Evolutionary conservation across 495 filamentous ascomycete genomes (phyloP).

Genomic region (Hypoxylon fuscum): DNA sequence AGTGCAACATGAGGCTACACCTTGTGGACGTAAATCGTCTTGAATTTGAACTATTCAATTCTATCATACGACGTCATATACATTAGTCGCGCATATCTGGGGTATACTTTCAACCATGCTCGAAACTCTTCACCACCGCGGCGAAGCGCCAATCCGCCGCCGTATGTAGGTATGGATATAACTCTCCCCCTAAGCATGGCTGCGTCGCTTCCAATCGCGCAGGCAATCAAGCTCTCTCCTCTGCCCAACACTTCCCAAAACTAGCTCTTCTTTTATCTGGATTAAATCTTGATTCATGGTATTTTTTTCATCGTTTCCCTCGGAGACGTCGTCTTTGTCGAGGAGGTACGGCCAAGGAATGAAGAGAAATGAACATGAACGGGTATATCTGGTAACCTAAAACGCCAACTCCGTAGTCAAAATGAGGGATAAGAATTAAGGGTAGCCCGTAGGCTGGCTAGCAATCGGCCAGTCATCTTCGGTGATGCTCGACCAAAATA

Average conservation of each 20-base stretch:
- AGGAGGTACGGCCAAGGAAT: slow-evolving; percentile 32
- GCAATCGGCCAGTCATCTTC: slow-evolving; percentile 95
- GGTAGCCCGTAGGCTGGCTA: slow-evolving; percentile 38
- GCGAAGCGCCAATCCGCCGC: slow-evolving; percentile 18
- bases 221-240: slow-evolving; percentile 29
- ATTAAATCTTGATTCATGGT: slow-evolving; percentile 33
- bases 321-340: slow-evolving; percentile 13
- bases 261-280: slow-evolving; percentile 21
- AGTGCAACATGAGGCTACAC: no score
- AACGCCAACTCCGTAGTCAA: slow-evolving; percentile 41
- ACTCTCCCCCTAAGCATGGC: slow-evolving; percentile 9
- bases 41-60: slow-evolving; percentile 34
- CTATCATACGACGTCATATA: slow-evolving; percentile 53
- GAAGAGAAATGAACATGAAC: slow-evolving; percentile 45
- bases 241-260: slow-evolving; percentile 1
- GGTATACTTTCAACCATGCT: slow-evolving; percentile 44
- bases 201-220: slow-evolving; percentile 35
- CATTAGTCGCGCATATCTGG: slow-evolving; percentile 44
- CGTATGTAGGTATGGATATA: slow-evolving; percentile 34
- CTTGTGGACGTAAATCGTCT: slow-evolving; percentile 9
- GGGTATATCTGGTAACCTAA: slow-evolving; percentile 44
- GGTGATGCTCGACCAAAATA: slow-evolving; percentile 99
- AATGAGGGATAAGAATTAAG: slow-evolving; percentile 39
- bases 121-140: slow-evolving; percentile 27
- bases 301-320: slow-evolving; percentile 27